phyloP scores from a whole-genome alignment of 1,284 basidiomycete genomes.

The Trichosporon sp. region DNA sequence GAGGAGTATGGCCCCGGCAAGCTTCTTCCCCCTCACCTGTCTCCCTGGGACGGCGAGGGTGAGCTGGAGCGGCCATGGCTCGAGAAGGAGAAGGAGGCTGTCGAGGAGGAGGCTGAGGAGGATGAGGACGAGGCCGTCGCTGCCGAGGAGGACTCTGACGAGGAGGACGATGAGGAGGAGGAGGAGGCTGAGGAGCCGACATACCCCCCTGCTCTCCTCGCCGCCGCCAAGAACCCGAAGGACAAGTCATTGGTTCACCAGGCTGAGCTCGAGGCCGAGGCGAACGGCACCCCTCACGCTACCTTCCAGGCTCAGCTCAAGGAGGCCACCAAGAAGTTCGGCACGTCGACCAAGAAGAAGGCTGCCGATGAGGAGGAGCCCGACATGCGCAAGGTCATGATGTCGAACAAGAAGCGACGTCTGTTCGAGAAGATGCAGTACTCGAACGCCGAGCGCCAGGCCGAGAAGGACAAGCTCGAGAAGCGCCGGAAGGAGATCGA shows the following conservation, averaged over 20 bases:
- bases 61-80: conserved; percentile 57
- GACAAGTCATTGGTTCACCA: conserved; percentile 72
- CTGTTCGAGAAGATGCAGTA: conserved; percentile 94
- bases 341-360: conserved; percentile 24
- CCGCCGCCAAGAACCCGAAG: conserved; percentile 57
- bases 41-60: conserved; percentile 85
- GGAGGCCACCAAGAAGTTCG: conserved; percentile 59
- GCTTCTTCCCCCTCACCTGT: conserved; percentile 87
- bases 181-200: conserved; percentile 47
- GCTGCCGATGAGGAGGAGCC: conserved; percentile 55
- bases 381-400: conserved; percentile 96
- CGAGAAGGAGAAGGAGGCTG: conserved; percentile 47
- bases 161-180: conserved; percentile 46
- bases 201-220: conserved; percentile 54
- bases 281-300: conserved; percentile 75
- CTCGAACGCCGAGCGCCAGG: conserved; percentile 69
- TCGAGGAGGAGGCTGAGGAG: conserved; percentile 45
- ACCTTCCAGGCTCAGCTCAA: conserved; percentile 76
- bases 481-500: conserved; percentile 59
- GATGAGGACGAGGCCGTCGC: conserved; percentile 45
- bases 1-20: conserved; percentile 83
- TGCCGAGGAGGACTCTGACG: conserved; percentile 43
- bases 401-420: conserved; percentile 95
- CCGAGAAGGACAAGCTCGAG: conserved; percentile 64
- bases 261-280: conserved; percentile 91